Evolutionary conservation across 2,329 filamentous ascomycete species (phyloP), one percentile per base, ranked within the genome.

Genomic region (Ophiostoma novo-ulmi): DNA sequence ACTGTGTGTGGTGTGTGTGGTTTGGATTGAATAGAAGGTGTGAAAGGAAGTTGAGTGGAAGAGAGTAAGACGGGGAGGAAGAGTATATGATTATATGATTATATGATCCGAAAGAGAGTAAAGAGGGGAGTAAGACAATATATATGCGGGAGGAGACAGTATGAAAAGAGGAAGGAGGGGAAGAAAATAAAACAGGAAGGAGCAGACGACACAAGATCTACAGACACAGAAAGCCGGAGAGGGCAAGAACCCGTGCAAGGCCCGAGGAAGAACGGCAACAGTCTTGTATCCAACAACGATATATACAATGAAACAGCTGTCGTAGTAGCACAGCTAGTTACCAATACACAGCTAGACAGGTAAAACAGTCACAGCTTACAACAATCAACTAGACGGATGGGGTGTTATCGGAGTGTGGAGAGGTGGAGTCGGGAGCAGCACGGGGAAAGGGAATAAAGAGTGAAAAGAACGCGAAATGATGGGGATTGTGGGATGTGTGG

Each of bases 371-470:
- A 22, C 58, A 63, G 26, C 58, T 63, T 35, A 63, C 58, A 63
- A 17, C 26, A 22, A 13, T 64, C 26, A 55, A 63, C 31, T 48
- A 48, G 58, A 41, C 17, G 63, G 13, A 14, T 36, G 63, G 63
- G 63, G 63, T 65, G 36, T 8, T 39, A 65, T 41, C 35, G 58
- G 58, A 3, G 58, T 39, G 63, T 65, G 63, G 35, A 22, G 63
- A 22, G 36, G 36, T 65, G 63, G 63, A 39, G 63, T 22, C 36
- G 36, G 35, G 10, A 39, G 31, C 31, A 64, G 61, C 20, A 63
- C 63, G 63, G 36, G 63, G 36, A 65, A 65, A 65, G 35, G 63
- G 63, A 65, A 14, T 39, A 65, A 63, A 8, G 26, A 61, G 48
- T 31, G 7, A 38, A 65, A 14, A 36, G 17, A 22, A 39, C n/a